Base-by-base conservation (phyloP, 1,284 basidiomycete species). In the Cerrena zonata region DNA sequence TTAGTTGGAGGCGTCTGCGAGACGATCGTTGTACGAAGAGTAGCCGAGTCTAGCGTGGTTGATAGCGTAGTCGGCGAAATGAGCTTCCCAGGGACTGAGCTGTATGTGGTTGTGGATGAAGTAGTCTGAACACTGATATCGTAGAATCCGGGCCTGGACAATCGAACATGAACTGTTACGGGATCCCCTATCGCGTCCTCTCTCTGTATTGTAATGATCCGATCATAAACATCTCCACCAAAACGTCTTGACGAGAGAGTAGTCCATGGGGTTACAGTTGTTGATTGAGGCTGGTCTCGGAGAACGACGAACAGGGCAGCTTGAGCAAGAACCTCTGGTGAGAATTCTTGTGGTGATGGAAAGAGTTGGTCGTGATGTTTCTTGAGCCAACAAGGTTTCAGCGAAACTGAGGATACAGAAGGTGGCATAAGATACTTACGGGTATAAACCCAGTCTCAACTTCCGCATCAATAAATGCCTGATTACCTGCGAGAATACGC, bases 401-500 rank as follows among this genome's bases (percentile, higher is more conserved):
- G 22, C 10, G 25, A 11, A 34, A 30, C 5, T 21, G 23, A n/a
- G 26, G 21, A 24, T 15, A 22, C 13, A 23, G 22, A 52, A 13
- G 12, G 7, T 45, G 44, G 36, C 40, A 48, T 25, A 39, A 38
- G 18, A 47, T 18, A 63, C 72, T 57, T 62, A 90, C 89, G 26
- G 81, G 77, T 61, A 97, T 94, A 63, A 96, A 97, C 2, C 91
- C 92, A 5, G 94, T 96, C 67, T 96, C 94, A 4, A 97, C 82
- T 51, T 94, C 82, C n/a, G 78, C 91, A 26, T 76, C 72, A 18
- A 89, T 76, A 62, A 97, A 96, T 4, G 84, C 78, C 25, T 76
- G 64, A 64, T 96, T 87, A 0, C 82, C 80, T 0, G 91, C 89
- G 41, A 97, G 75, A 0, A 75, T 76, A 53, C 86, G 75, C 53